Evolutionary conservation across 768 basidiomycete species (phyloP).

Genomic region (Collybia nuda): DNA sequence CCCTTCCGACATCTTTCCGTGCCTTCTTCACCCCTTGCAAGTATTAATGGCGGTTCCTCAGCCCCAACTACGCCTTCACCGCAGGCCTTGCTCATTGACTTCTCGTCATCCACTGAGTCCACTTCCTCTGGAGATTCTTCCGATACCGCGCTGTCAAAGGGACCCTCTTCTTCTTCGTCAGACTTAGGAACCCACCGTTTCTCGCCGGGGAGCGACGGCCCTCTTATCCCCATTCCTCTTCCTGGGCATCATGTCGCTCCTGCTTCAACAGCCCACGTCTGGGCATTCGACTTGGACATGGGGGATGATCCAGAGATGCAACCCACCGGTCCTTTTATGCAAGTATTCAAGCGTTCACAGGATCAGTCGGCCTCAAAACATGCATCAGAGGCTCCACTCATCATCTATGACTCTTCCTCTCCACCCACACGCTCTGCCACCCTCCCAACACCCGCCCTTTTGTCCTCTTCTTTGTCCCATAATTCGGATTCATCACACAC

Average conservation of each 20-base stretch:
- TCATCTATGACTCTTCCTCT: slow-evolving; percentile 3
- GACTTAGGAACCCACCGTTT: slow-evolving; percentile 19
- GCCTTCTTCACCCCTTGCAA: background rate
- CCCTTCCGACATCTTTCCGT: slow-evolving; percentile 3
- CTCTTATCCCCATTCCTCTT: slow-evolving; percentile 20
- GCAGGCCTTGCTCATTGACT: slow-evolving; percentile 17
- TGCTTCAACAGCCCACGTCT: slow-evolving; percentile 2
- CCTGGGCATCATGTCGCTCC: slow-evolving; percentile 7
- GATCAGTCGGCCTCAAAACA: background rate
- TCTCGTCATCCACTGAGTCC: slow-evolving; percentile 16
- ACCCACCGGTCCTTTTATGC: slow-evolving; percentile 4
- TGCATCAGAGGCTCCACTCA: slow-evolving; percentile 1
- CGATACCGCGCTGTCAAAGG: background rate
- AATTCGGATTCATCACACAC: background rate
- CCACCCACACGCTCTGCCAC: background rate
- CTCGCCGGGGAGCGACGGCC: slow-evolving; percentile 6
- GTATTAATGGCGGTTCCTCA: background rate
- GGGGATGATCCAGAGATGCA: slow-evolving; percentile 7
- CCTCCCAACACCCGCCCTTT: background rate
- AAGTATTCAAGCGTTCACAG: slow-evolving; percentile 13
- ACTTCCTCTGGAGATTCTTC: slow-evolving; percentile 1
- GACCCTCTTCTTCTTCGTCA: slow-evolving; percentile 13
- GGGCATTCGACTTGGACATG: slow-evolving; percentile 14
- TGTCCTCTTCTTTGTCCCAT: background rate
- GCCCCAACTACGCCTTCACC: slow-evolving; percentile 15